Base-by-base conservation (phyloP, 768 basidiomycete species). In the Hysterangium stoloniferum region DNA sequence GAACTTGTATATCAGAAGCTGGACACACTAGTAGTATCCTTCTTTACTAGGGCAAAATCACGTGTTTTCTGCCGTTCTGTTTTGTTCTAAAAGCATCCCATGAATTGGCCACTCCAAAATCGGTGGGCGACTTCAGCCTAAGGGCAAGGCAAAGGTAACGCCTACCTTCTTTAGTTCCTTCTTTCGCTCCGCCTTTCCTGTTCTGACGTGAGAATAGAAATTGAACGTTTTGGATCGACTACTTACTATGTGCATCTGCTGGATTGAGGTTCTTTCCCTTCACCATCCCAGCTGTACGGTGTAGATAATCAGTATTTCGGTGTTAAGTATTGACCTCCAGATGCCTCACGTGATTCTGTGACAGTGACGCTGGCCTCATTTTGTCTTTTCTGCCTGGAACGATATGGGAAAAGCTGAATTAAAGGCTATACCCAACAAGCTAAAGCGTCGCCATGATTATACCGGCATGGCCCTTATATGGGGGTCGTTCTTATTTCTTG, bases 151-250 rank as follows among this genome's bases (percentile, higher is more conserved):
- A n/a, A 43, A 34, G 11, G 19, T 20, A 22, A 24, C 31, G 22
- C 19, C 57, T 67, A 83, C 92, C 84, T 92, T 95, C 71, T 95
- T 95, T 37, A 97, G 71, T 64, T 99, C 95, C 64, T 93, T 97
- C 66, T 92, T 93, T 53, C 90, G 77, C 62, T 84, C 84, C 3
- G 89, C 82, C 68, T 98, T 98, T 49, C 93, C 93, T 96, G 58
- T 22, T 25, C 38, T 3, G 20, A 25, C 50, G 28, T 40, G 46
- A 57, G 22, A 43, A 25, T 45, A 29, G 24, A 54, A 17, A 55
- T 4, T 48, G 20, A 36, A 25, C 6, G 11, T 34, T 32, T 19
- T 25, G 35, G n/a, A 45, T n/a, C 9, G 9, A 46, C 19, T 37
- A 78, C 86, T 61, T 61, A 90, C 95, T 82, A 65, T 74, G 86